Conservation (phyloP, 2,329 filamentous ascomycete genomes). For the Paecilomyces sp. region DNA sequence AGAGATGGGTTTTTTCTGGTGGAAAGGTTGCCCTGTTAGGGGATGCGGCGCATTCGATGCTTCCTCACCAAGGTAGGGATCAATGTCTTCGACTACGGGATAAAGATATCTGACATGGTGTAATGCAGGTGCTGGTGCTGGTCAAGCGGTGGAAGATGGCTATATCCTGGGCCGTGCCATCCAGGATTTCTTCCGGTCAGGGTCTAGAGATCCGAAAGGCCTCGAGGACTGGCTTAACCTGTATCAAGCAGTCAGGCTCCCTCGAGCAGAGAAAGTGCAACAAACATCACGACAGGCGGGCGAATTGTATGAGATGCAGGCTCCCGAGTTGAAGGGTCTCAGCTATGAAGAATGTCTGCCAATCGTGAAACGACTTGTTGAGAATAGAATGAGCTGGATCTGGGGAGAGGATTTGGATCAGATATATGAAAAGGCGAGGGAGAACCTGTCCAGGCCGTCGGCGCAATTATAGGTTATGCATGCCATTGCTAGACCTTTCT, state of each 20-base stretch:
- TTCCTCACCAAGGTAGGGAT: not conserved
- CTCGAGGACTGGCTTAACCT: constrained; percentile 19
- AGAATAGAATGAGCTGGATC: constrained; percentile 23
- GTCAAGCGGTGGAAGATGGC: constrained; percentile 12
- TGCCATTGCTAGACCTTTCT: too few relatives aligned
- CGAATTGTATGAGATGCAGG: constrained; percentile 28
- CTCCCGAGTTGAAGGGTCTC: constrained; percentile 24
- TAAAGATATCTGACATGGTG: not conserved
- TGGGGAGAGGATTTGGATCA: constrained; percentile 26
- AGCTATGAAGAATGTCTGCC: constrained; percentile 30
- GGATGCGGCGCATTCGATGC: constrained; percentile 12
- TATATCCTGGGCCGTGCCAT: constrained; percentile 8
- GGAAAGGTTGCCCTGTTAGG: constrained; percentile 10
- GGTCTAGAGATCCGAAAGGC: not conserved
- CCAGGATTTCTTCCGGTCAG: constrained; percentile 1
- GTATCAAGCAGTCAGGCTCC: constrained; percentile 27
- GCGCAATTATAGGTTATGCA: too few relatives aligned
- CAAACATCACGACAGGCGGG: constrained; percentile 22
- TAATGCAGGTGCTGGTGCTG: constrained; percentile 7
- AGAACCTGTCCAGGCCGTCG: not conserved
- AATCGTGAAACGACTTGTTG: constrained; percentile 19
- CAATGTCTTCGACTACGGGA: not conserved
- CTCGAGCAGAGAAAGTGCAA: constrained; percentile 26
- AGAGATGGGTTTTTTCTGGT: constrained; percentile 8
- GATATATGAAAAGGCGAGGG: constrained; percentile 9